Conservation (phyloP, 2,329 filamentous ascomycete genomes). For the Stagonosporopsis vannaccii region DNA sequence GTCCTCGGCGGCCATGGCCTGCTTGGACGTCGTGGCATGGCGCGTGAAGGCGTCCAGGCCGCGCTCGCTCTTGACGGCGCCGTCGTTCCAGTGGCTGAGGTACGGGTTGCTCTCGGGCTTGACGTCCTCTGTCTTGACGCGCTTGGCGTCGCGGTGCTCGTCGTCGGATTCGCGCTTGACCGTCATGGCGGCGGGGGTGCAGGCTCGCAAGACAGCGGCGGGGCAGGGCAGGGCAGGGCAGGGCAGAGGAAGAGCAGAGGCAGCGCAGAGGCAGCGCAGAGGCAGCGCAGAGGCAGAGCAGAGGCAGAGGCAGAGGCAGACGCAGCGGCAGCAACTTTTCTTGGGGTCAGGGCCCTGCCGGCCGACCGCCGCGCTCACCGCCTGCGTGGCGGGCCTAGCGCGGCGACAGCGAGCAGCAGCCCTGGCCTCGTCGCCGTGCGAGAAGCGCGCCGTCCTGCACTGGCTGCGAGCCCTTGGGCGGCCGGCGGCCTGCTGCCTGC, state of each 20-base stretch:
- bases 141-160: conserved; percentile 60
- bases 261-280: no score
- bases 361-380: conserved; percentile 1
- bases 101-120: conserved; percentile 76
- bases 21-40: conserved; percentile 79
- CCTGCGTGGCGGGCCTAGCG: background rate
- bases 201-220: no score
- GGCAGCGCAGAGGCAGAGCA: no score
- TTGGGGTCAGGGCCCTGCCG: background rate
- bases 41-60: conserved; percentile 71
- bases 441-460: no score
- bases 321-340: no score
- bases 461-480: no score
- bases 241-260: no score
- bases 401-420: background rate
- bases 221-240: no score
- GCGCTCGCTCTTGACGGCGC: conserved; percentile 47
- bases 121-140: conserved; percentile 50
- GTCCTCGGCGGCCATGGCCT: conserved; percentile 79
- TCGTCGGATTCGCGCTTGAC: conserved; percentile 62
- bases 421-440: no score
- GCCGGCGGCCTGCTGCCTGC: no score
- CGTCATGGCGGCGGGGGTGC: conserved; percentile 54
- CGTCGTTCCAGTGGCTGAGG: conserved; percentile 84
- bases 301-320: no score